Conservation (phyloP, 1,284 basidiomycete genomes). For the Irpex rosettiformis region DNA sequence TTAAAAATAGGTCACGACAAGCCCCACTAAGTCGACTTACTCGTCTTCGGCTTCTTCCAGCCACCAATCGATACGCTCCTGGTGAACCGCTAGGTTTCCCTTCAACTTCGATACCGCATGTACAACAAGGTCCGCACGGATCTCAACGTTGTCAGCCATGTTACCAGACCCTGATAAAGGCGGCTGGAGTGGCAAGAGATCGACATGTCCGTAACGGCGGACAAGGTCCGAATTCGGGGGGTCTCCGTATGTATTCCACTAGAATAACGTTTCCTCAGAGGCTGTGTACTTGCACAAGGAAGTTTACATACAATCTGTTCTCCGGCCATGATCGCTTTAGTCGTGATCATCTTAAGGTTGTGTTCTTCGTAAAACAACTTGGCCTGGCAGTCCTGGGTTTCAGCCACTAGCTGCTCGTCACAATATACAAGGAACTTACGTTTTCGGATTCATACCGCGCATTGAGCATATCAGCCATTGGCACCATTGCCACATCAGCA, state of each 20-base stretch:
- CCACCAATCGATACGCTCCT: conserved; percentile 85
- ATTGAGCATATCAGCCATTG: conserved; percentile 95
- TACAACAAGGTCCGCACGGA: conserved; percentile 79
- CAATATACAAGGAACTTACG: conserved; percentile 39
- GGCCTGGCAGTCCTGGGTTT: conserved; percentile 45
- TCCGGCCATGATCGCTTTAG: conserved; percentile 69
- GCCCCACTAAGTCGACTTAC: conserved; percentile 47
- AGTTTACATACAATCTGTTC: conserved; percentile 78
- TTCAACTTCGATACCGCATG: conserved; percentile 37
- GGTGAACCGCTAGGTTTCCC: conserved; percentile 24
- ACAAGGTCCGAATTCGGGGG: conserved; percentile 94
- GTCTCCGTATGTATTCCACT: conserved; percentile 97
- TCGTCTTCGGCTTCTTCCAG: conserved; percentile 88
- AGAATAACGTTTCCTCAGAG: background rate
- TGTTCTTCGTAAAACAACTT: conserved; percentile 79
- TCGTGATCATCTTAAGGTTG: conserved; percentile 79
- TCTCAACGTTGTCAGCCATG: conserved; percentile 84
- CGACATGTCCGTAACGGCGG: conserved; percentile 92
- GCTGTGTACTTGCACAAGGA: background rate
- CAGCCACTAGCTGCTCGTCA: background rate
- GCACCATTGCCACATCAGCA: conserved; percentile 88
- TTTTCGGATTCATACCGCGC: conserved; percentile 87
- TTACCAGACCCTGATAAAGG: conserved; percentile 53
- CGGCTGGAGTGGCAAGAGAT: conserved; percentile 57
- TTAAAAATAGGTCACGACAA: conserved; percentile 3